These are phyloP conservation scores for Plectosphaerella cucumerina DNA, from an alignment of 2,329 filamentous ascomycete species.

Conservation along the genomic window DNA sequence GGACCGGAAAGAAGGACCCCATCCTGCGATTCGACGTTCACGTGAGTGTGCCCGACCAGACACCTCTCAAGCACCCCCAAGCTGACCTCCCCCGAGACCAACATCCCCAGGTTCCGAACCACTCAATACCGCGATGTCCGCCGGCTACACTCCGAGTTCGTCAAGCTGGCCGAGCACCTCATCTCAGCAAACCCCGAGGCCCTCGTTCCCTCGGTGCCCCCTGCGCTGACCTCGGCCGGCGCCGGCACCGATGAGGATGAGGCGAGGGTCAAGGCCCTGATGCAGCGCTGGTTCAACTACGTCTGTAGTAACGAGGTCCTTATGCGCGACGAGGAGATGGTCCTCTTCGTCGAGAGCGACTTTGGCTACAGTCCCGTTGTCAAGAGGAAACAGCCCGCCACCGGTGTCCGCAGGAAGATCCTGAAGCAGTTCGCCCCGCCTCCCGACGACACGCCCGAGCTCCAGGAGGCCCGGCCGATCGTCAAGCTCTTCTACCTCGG, in stretches of 20 bases:
- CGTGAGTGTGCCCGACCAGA: slow-evolving; percentile 49
- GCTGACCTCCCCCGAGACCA: slow-evolving; percentile 61
- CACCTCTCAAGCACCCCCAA: not conserved
- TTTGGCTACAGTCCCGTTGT: slow-evolving; percentile 97
- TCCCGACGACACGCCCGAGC: slow-evolving; percentile 92
- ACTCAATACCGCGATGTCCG: slow-evolving; percentile 98
- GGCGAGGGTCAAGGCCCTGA: slow-evolving; percentile 75
- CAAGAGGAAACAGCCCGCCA: slow-evolving; percentile 93
- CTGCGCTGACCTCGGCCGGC: slow-evolving; percentile 89
- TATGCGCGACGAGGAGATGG: slow-evolving; percentile 94
- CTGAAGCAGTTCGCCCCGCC: slow-evolving; percentile 98
- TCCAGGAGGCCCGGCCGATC: slow-evolving; percentile 81
- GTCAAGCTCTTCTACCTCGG: slow-evolving; percentile 96
- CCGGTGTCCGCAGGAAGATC: slow-evolving; percentile 89
- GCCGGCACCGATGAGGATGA: slow-evolving; percentile 97
- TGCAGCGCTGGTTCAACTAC: slow-evolving; percentile 94
- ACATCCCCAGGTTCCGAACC: slow-evolving; percentile 95
- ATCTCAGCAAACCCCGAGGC: slow-evolving; percentile 97
- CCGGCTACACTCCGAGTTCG: slow-evolving; percentile 90
- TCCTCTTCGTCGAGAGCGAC: slow-evolving; percentile 97
- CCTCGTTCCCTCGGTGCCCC: slow-evolving; percentile 88
- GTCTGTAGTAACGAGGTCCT: slow-evolving; percentile 89
- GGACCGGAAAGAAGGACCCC: slow-evolving; percentile 92
- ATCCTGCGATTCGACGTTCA: slow-evolving; percentile 95
- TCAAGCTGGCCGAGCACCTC: slow-evolving; percentile 92